Evolutionary conservation across 2,329 filamentous ascomycete genomes (phyloP).

Genomic region (Colletotrichum sp.): DNA sequence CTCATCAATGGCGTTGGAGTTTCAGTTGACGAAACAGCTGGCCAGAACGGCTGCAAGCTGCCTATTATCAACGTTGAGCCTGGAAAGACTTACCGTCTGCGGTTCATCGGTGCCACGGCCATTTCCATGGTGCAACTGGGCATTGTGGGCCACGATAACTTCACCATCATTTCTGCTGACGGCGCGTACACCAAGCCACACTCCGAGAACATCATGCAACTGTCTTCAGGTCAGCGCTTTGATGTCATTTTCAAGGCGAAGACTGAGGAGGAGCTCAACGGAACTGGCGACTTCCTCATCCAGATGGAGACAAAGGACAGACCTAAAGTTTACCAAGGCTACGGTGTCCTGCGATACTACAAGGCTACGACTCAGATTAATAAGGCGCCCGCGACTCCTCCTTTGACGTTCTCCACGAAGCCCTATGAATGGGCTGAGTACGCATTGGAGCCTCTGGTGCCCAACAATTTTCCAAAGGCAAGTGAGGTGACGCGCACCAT

Average conservation of each 20-base stretch:
- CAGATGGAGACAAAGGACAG: constrained; percentile 57
- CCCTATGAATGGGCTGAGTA: constrained; percentile 50
- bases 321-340: constrained; percentile 48
- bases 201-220: constrained; percentile 54
- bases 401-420: constrained; percentile 36
- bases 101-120: constrained; percentile 63
- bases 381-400: constrained; percentile 15
- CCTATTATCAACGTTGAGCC: constrained; percentile 64
- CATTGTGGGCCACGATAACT: constrained; percentile 59
- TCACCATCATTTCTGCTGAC: constrained; percentile 67
- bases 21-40: constrained; percentile 24
- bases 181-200: constrained; percentile 57
- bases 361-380: not conserved
- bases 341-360: constrained; percentile 52
- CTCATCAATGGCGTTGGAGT: constrained; percentile 59
- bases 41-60: constrained; percentile 40
- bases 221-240: constrained; percentile 66
- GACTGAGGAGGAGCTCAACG: constrained; percentile 43
- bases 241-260: constrained; percentile 62
- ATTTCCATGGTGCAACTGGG: constrained; percentile 59
- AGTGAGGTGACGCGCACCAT: constrained; percentile 55
- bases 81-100: constrained; percentile 64
- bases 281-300: constrained; percentile 45
- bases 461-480: constrained; percentile 41
- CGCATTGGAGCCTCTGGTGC: constrained; percentile 40